Base-by-base conservation (phyloP, 2,329 filamentous ascomycete species). In the Ceratocystiopsis minuta region DNA sequence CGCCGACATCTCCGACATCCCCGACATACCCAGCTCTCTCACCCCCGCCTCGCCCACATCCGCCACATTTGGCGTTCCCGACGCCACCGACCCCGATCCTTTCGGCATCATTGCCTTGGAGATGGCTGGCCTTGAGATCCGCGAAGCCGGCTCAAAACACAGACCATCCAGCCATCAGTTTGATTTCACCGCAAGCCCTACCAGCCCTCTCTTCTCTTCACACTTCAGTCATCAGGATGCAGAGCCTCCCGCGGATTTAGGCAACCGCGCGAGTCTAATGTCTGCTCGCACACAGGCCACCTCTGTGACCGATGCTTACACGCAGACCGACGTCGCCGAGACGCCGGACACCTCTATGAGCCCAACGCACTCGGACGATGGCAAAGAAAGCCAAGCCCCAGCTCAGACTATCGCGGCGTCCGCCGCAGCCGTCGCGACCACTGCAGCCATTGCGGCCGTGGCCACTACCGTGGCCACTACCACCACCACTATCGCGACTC, bases 21-120 rank as follows among this genome's bases (percentile, higher is more conserved):
- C 69, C 0, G 58, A 47, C 39, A 43, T 50, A 54, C 44, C 50
- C 56, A 18, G 53, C 50, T 28, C 24, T 28, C 24, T 28, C 11
- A 28, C 24, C 11, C 41, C 50, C 43, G 16, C 57, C 54, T 43
- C 67, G 55, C 38, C 62, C 50, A 48, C 59, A 45, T 41, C 45
- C 2, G 9, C 52, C 67, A 28, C 62, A 63, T 2, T 95, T 60
- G 87, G 87, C 2, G 66, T 94, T 15, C 86, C 85, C 1, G 76
- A 79, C 48, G 61, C 65, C 4, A 75, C 86, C 42, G 88, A 96
- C 51, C 86, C 87, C 0, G 88, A 96, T 56, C 88, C 88, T 0
- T 96, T 83, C 54, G 88, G 88, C 18, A 81, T 95, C 20, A 71
- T 87, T 48, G 87, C 88, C 9, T 63, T 96, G n/a, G 85, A 94